phyloP scores from a whole-genome alignment of 148 eudicot genomes.

The Vaccinium myrtillus region DNA sequence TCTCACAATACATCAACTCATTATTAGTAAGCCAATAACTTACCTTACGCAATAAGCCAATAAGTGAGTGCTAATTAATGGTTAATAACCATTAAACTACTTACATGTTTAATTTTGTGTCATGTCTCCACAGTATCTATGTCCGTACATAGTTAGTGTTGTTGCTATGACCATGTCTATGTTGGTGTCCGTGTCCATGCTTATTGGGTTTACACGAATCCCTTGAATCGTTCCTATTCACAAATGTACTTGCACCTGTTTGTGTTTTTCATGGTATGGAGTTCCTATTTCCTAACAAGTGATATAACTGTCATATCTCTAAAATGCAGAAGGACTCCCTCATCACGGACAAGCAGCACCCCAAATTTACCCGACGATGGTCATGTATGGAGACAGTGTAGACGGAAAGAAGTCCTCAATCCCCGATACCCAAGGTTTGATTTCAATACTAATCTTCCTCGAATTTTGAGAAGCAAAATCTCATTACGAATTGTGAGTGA shows the following conservation, averaged over 20 bases:
- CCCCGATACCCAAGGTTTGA: background rate
- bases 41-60: no score
- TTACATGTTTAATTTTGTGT: no score
- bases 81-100: no score
- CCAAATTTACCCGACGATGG: background rate
- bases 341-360: accelerated
- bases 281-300: background rate
- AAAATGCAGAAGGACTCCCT: background rate
- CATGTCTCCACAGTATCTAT: no score
- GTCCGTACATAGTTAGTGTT: no score
- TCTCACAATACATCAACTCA: no score
- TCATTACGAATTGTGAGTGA: background rate
- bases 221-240: no score
- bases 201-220: no score
- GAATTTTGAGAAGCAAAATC: background rate
- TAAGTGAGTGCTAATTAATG: no score
- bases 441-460: background rate
- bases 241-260: background rate
- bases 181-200: no score
- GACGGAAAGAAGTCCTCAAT: background rate
- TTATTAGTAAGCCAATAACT: no score
- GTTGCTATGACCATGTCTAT: no score
- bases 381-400: background rate
- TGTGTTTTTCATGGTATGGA: background rate
- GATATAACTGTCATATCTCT: background rate